Evolutionary conservation across 441 rosid species (phyloP).

Genomic region (Populus hybrid): DNA sequence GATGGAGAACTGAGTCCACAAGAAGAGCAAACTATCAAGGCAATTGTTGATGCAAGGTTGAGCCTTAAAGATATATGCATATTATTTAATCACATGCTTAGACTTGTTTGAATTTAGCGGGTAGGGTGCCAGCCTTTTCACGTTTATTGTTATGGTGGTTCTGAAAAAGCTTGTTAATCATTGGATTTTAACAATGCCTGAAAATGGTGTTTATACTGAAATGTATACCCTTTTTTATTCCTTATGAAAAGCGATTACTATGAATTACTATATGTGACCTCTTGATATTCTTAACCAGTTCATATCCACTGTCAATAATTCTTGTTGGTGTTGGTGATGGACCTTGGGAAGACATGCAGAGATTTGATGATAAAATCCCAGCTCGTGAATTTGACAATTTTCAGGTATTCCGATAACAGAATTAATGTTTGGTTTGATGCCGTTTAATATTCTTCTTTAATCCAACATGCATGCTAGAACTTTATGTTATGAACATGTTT

Average conservation of each 20-base stretch:
- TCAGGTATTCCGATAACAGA: conserved; percentile 41
- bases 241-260: neutral
- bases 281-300: conserved; percentile 31
- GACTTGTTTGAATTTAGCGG: neutral
- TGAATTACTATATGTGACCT: neutral
- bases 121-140: neutral
- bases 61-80: neutral
- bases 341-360: conserved; percentile 90
- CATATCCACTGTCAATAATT: conserved; percentile 63
- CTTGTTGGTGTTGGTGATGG: conserved; percentile 93
- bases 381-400: conserved; percentile 73
- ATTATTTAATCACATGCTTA: neutral
- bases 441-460: neutral
- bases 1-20: conserved; percentile 59
- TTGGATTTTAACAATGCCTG: neutral
- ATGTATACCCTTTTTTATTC: neutral
- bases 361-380: conserved; percentile 79
- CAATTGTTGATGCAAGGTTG: conserved; percentile 80
- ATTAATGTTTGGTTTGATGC: neutral
- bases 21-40: conserved; percentile 57
- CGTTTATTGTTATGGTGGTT: neutral
- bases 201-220: neutral
- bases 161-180: neutral
- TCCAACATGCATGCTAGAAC: neutral
- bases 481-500: neutral